Base-by-base conservation (phyloP, 495 filamentous ascomycete genomes). In the Aspergillus nanangensis region DNA sequence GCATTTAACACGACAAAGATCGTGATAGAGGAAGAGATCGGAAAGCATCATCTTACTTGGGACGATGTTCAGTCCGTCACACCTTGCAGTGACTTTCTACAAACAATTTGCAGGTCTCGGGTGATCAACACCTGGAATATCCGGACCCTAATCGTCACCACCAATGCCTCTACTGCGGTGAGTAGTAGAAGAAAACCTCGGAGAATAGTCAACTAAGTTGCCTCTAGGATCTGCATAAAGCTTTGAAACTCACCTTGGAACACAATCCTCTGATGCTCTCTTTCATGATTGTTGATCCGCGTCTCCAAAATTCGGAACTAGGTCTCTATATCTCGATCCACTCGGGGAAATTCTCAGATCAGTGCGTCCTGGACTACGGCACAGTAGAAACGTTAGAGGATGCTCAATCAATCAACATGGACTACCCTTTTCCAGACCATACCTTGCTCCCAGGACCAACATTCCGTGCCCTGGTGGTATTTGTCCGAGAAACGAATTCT, bases 241-340 rank as follows among this genome's bases (percentile, higher is more conserved):
- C n/a, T n/a, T n/a, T n/a, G n/a, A n/a, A n/a, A n/a, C n/a, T n/a
- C n/a, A n/a, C n/a, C n/a, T n/a, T 50, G 10, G 13, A n/a, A 0
- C 38, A 38, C 4, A 36, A 50, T 25, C 39, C 39, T 7, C 14
- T 50, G 3, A 11, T 50, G n/a, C 18, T 42, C 1, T 50, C 47
- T 0, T 44, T 38, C 18, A 7, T 50, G 0, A 23, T 50, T 18
- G 9, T 25, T 7, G 39, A 44, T 13, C 14, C 20, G 4, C 15
- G 21, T 2, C 20, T 14, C 17, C 33, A 44, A 8, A 32, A n/a
- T 8, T 7, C 25, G 3, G 31, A 42, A 5, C 20, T 43, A 9
- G 29, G 38, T 17, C 38, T 49, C 1, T 27, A 49, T 20, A 31
- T 43, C 15, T 21, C 21, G 1, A 36, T 49, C 9, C 38, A 34